Conservation (phyloP, 805 yeast genomes). For the Teunomyces tritomae region DNA sequence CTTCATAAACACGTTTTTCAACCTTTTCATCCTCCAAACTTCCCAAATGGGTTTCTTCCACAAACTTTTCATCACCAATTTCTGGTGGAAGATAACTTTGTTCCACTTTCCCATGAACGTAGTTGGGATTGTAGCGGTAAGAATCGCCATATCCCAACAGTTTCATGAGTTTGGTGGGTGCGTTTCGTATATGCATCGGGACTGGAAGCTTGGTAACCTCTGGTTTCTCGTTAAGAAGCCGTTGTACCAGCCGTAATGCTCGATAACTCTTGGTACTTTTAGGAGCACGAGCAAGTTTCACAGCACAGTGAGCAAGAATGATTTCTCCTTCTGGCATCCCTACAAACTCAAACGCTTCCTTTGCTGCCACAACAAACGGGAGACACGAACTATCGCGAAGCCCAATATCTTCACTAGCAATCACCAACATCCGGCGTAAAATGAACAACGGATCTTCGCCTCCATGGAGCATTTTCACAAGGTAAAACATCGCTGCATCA, state of each 20-base stretch:
- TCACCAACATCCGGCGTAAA: conserved; percentile 87
- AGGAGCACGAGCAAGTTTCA: conserved; percentile 79
- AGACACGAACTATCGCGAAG: conserved; percentile 76
- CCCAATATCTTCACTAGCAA: conserved; percentile 95
- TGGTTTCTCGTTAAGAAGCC: conserved; percentile 55
- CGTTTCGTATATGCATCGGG: conserved; percentile 85
- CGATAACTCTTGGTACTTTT: conserved; percentile 86
- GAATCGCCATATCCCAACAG: conserved; percentile 82
- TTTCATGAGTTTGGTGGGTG: conserved; percentile 89
- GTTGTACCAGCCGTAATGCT: conserved; percentile 69
- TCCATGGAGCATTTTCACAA: conserved; percentile 84
- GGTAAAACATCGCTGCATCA: conserved; percentile 84
- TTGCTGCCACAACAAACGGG: conserved; percentile 83
- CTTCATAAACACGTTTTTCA: conserved; percentile 9
- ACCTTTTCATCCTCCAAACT: conserved; percentile 18
- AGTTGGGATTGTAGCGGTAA: conserved; percentile 89
- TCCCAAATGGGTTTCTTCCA: conserved; percentile 60
- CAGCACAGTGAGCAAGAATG: conserved; percentile 87
- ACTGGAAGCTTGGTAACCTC: conserved; percentile 59
- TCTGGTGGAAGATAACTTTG: conserved; percentile 78
- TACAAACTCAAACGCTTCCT: conserved; percentile 81
- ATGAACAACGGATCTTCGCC: conserved; percentile 94
- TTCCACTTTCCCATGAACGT: conserved; percentile 61
- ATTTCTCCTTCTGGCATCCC: conserved; percentile 96
- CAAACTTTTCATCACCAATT: conserved; percentile 43